Evolutionary conservation across 495 filamentous ascomycete species (phyloP).

Genomic region (Venustampulla echinocandica): DNA sequence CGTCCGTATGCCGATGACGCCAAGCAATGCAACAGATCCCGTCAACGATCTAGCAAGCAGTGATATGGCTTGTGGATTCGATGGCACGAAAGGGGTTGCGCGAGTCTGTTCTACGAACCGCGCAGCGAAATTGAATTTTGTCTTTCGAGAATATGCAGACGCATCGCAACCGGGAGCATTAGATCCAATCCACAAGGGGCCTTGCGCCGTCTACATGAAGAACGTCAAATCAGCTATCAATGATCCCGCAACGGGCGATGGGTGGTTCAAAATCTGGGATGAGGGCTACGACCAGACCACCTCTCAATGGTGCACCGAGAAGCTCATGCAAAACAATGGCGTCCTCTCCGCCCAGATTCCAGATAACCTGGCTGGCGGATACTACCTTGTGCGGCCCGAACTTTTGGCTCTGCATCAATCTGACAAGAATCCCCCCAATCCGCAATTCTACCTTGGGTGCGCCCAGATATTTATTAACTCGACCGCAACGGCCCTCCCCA

Average conservation of each 20-base stretch:
- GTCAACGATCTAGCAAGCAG: slow-evolving; percentile 41
- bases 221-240: slow-evolving; percentile 36
- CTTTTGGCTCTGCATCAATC: slow-evolving; percentile 60
- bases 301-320: slow-evolving; percentile 51
- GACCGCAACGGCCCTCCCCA: slow-evolving; percentile 32
- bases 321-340: slow-evolving; percentile 55
- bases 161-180: slow-evolving; percentile 44
- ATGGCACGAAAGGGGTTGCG: slow-evolving; percentile 46
- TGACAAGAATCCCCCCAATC: slow-evolving; percentile 39
- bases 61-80: slow-evolving; percentile 66
- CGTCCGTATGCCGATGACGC: slow-evolving; percentile 53
- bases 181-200: slow-evolving; percentile 57
- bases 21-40: slow-evolving; percentile 41
- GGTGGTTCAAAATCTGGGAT: slow-evolving; percentile 77
- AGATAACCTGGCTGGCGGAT: slow-evolving; percentile 47
- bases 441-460: slow-evolving; percentile 62
- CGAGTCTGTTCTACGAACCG: slow-evolving; percentile 48
- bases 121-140: slow-evolving; percentile 49
- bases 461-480: slow-evolving; percentile 57
- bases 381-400: slow-evolving; percentile 62
- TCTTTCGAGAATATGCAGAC: slow-evolving; percentile 55
- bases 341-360: slow-evolving; percentile 53
- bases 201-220: slow-evolving; percentile 69
- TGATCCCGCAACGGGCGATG: slow-evolving; percentile 41
- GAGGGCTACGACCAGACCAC: slow-evolving; percentile 47